Base-by-base conservation (phyloP, 2,329 filamentous ascomycete genomes). In the Talaromyces sp. region DNA sequence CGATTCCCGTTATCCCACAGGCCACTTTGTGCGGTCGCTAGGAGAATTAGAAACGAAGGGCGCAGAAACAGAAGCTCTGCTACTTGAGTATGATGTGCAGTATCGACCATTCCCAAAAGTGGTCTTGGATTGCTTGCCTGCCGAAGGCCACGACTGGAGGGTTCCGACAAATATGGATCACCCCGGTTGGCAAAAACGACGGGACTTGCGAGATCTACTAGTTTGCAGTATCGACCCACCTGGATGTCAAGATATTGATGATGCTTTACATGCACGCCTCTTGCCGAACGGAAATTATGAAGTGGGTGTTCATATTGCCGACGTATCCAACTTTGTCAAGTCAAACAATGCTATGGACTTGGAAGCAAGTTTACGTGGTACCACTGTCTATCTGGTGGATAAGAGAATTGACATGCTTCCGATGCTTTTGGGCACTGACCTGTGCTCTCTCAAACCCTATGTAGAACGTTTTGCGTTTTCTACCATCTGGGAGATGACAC, bases 321-420 rank as follows among this genome's bases (percentile, higher is more conserved):
- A 99, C 77, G 95, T 99, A n/a, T 98, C 95, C 10, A 91, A 99
- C 79, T 99, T 99, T 74, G 95, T 99, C 72, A 96, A 95, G 79
- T 93, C 96, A 31, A 93, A 91, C 77, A 99, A 94, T 73, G 90
- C 95, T 62, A 99, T 99, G 95, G 96, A 99, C 75, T 87, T 88
- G 57, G 95, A 99, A 79, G 95, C 95, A 3, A 95, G 92, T 74
- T 87, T 96, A 73, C 90, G 95, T 72, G 95, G 95, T 67, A 98
- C 95, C 4, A 98, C 94, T 0, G 95, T 99, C 33, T 99, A 99
- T 76, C 83, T 99, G 16, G 95, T 99, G 3, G 95, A 99, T 79
- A 99, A 99, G 83, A 93, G 95, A 72, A 99, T 99, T 72, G 96
- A 99, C 82, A 99, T 99, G 96, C 85, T 99, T 77, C 96, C 96